A percentile compares a stretch with the other conserved stretches of the same genome.
These are phyloP conservation scores for Didymella lethalis DNA, from an alignment of 2,329 filamentous ascomycete genomes.

Conservation along the genomic window DNA sequence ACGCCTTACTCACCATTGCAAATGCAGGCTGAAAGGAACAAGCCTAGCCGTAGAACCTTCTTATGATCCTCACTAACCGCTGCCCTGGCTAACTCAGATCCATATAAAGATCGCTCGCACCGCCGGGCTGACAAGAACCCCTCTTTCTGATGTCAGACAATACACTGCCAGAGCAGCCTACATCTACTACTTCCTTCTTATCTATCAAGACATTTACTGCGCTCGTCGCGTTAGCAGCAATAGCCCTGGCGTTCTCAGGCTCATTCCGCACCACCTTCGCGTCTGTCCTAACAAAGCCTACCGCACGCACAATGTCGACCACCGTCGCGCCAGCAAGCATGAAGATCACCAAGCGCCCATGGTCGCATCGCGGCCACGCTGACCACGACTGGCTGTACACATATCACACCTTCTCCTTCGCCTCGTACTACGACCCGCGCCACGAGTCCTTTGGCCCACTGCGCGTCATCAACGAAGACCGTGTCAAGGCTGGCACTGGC, in stretches of 20 bases:
- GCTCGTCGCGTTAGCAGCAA: conserved; percentile 48
- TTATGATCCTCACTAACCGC: conserved; percentile 35
- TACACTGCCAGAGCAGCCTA: conserved; percentile 28
- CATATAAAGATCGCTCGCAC: conserved; percentile 38
- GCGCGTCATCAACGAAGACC: conserved; percentile 88
- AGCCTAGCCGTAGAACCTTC: conserved; percentile 32
- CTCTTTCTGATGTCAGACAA: conserved; percentile 43
- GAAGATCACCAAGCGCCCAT: conserved; percentile 78
- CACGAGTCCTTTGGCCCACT: conserved; percentile 77
- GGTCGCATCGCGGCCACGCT: conserved; percentile 74
- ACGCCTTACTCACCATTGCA: conserved; percentile 48
- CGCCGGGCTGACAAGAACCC: conserved; percentile 17
- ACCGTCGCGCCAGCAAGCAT: conserved; percentile 40
- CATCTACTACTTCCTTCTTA: conserved; percentile 25
- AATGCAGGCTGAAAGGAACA: conserved; percentile 35
- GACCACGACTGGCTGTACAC: conserved; percentile 89
- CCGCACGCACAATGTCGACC: conserved; percentile 53
- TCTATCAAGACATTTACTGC: conserved; percentile 40
- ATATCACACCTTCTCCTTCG: conserved; percentile 88
- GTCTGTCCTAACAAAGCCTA: conserved; percentile 42
- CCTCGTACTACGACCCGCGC: conserved; percentile 71
- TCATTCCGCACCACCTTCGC: conserved; percentile 50
- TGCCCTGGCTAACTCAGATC: conserved; percentile 19
- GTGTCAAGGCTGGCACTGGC: conserved; percentile 74
- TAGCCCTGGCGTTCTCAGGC: conserved; percentile 57